Evolutionary conservation across 768 basidiomycete genomes (phyloP).

Genomic region (Amyloporia xantha): DNA sequence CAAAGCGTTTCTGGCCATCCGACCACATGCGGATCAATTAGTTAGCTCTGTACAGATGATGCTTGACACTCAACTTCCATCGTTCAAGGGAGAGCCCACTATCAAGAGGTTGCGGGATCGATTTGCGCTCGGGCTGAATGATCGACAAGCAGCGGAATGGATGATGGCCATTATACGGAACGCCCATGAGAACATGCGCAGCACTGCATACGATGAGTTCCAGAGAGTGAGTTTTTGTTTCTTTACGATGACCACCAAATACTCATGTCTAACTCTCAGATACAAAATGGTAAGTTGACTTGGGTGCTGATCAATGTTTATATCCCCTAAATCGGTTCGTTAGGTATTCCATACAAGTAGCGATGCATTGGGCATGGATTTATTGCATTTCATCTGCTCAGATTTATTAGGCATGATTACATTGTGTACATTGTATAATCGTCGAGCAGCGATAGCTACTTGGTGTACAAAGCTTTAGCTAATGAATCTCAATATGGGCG

Average conservation of each 20-base stretch:
- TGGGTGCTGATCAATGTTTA: background rate
- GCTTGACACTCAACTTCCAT: constrained; percentile 91
- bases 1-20: constrained; percentile 93
- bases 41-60: constrained; percentile 86
- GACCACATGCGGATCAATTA: constrained; percentile 90
- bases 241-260: constrained; percentile 3
- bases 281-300: constrained; percentile 37
- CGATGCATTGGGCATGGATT: too few relatives aligned
- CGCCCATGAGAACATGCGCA: constrained; percentile 91
- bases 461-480: too few relatives aligned
- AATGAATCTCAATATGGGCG: too few relatives aligned
- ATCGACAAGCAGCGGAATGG: constrained; percentile 88
- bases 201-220: constrained; percentile 94
- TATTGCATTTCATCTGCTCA: too few relatives aligned
- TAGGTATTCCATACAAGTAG: constrained; percentile 34
- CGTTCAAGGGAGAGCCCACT: constrained; percentile 94
- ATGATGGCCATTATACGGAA: constrained; percentile 88
- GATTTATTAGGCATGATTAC: background rate
- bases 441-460: too few relatives aligned
- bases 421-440: background rate
- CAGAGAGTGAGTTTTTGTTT: constrained; percentile 56
- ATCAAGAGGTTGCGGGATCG: constrained; percentile 83
- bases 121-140: constrained; percentile 75
- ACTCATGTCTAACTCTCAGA: constrained; percentile 20
- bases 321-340: background rate